Evolutionary conservation across 1,139 yeast species (phyloP), one percentile per base, ranked within the genome.

Genomic region (Yamadazyma mexicana): DNA sequence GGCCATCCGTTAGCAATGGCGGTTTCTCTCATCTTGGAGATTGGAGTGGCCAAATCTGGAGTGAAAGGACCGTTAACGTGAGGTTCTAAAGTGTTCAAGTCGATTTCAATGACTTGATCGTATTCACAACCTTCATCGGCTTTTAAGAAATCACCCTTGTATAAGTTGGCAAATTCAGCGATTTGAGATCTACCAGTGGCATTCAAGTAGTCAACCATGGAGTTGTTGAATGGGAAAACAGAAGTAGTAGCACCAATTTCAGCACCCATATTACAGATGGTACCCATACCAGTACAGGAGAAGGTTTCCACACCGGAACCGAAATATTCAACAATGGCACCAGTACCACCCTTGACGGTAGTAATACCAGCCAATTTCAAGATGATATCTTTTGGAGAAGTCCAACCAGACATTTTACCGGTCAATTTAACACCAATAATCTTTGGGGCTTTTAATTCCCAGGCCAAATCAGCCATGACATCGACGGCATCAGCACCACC

Each of bases 401-500:
- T 83, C 98, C 98, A 92, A 56, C 98, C 98, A 63, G 83, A 81
- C 83, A 92, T 84, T 66, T 74, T 77, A 70, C 98, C 98, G 56
- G 96, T 88, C 62, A 92, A 83, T 75, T 91, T 88, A 59, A 92
- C 98, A 77, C 98, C 98, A 54, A 91, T 77, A 56, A 88, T 81
- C 79, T 91, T 91, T 66, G 98, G 98, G 55, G 98, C 98, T 81
- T 91, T 91, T 65, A 92, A 81, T 75, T 92, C 98, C 98, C 98
- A 92, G 50, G 98, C 85, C 58, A 87, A 77, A 65, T 84, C 84
- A 50, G 97, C 89, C 87, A 92, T 81, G 58, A 87, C 98, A 71
- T 92, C 98, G 59, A 92, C 98, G 53, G 98, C 98, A 69, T 92
- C 98, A 59, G 98, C 98, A 83, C 98, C 98, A 81, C 98, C 98